phyloP scores from a whole-genome alignment of 306 rosid genomes.

The Cucumis hystrix region DNA sequence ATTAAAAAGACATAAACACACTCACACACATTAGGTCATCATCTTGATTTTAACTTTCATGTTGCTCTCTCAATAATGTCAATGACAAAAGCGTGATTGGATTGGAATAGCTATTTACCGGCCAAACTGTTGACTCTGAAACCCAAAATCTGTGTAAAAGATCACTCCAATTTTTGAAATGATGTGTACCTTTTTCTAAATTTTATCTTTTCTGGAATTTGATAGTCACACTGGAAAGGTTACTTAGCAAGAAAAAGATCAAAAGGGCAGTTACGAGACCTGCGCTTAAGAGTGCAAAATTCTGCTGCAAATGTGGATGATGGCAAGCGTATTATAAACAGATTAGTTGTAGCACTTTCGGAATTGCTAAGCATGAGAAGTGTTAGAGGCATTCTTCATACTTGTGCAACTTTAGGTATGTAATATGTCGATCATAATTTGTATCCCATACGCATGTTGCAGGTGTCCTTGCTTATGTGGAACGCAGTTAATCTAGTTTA shows the following conservation, averaged over 20 bases:
- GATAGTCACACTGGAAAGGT: conserved; percentile 80
- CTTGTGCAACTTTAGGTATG: conserved; percentile 69
- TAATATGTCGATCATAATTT: conserved; percentile 8
- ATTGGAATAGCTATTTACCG: not conserved
- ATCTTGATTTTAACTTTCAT: not conserved
- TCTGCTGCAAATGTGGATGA: conserved; percentile 75
- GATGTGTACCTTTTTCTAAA: not conserved
- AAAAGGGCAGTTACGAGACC: conserved; percentile 42
- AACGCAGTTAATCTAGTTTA: not conserved
- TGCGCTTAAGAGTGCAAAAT: conserved; percentile 53
- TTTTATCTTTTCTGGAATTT: not conserved
- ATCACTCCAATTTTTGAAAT: not conserved
- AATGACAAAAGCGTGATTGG: not conserved
- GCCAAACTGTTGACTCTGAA: not conserved
- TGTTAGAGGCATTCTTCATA: conserved; percentile 52
- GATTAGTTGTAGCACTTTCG: conserved; percentile 42
- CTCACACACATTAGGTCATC: not conserved
- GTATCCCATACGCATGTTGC: not conserved
- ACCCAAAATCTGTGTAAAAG: not conserved
- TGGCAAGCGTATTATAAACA: conserved; percentile 67
- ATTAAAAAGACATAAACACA: not conserved
- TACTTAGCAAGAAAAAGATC: conserved; percentile 49
- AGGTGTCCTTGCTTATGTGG: not conserved
- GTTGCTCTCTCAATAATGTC: not conserved
- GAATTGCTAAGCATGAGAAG: conserved; percentile 46